Conservation (phyloP, 2,329 filamentous ascomycete species). For the Rutstroemia sp. region DNA sequence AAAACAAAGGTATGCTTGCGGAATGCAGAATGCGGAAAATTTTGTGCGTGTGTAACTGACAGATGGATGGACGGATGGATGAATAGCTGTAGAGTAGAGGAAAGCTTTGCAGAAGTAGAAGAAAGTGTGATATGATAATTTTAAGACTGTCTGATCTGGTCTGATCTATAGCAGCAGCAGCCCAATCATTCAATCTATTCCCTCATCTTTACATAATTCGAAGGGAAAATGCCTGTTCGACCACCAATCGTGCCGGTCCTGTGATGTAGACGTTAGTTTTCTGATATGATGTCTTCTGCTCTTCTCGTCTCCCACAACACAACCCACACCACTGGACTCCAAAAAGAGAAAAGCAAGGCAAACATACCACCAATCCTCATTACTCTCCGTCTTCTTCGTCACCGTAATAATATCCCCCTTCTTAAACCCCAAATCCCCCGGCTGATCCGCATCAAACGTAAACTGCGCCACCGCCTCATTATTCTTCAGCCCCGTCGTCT, state of each 20-base stretch:
- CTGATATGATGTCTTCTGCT: not conserved
- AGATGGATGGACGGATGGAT: too few species aligned
- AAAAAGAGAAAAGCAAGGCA: conserved; percentile 18
- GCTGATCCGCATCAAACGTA: conserved; percentile 90
- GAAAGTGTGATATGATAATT: too few species aligned
- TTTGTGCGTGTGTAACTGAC: too few species aligned
- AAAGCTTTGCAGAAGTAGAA: too few species aligned
- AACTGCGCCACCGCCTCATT: conserved; percentile 89
- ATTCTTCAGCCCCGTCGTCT: conserved; percentile 47
- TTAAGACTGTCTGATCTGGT: too few species aligned
- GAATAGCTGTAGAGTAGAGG: too few species aligned
- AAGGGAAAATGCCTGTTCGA: conserved; percentile 87
- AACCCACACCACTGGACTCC: too few species aligned
- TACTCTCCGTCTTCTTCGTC: conserved; percentile 86
- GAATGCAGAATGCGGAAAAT: too few species aligned
- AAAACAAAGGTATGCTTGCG: too few species aligned
- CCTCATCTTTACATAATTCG: conserved; percentile 66
- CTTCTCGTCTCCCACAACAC: not conserved
- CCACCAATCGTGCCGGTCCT: conserved; percentile 85
- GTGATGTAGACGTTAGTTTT: conserved; percentile 7
- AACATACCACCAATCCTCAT: conserved; percentile 85
- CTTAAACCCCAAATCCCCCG: conserved; percentile 89
- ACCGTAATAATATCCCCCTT: conserved; percentile 97
- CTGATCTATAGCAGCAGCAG: too few species aligned
- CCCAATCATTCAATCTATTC: conserved; percentile 30